Evolutionary conservation across 2,329 filamentous ascomycete species (phyloP), one percentile per base, ranked within the genome.

Genomic region (Leptographium lundbergii): DNA sequence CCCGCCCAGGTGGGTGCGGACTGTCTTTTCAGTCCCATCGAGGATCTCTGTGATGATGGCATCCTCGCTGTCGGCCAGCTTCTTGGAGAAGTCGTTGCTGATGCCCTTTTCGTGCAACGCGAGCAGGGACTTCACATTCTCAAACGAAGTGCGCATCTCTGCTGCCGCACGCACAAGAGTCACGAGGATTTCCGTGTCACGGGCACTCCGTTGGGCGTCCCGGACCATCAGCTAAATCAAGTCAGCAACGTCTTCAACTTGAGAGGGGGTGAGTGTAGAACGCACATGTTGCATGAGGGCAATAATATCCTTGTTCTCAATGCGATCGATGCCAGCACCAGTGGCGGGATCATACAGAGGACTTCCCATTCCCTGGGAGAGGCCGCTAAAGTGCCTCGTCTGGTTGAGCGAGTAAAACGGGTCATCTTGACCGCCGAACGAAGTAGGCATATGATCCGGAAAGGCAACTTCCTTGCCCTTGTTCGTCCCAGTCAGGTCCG

Each of bases 141-240:
- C 89, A 69, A 97, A 95, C 0, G 90, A 95, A 65, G 89, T 95
- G 63, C 92, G 89, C 91, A 97, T 97, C 73, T 99, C 94, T 14
- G 94, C 87, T 4, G 94, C 92, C 58, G 91, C 91, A 61, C 92
- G 87, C 62, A 99, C 94, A 36, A 99, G 82, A 0, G 94, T 92
- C 54, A 96, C 89, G 22, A 99, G 77, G 59, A 99, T 96, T 72
- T 99, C 94, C 0, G 94, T 97, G 67, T 99, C 94, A 52, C 94
- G 84, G 53, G 94, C 94, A 72, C 94, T 97, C 61, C 94, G 86
- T 73, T 97, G 92, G 48, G 92, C 94, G 74, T 99, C 94, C 42
- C 94, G 87, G 63, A 97, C 94, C 70, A 95, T 97, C 63, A 99
- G 85, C 81, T 86, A 58, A 42, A 42, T 29, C 4, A 7, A 3